phyloP scores from a whole-genome alignment of 495 filamentous ascomycete genomes.

The Echria macrotheca region DNA sequence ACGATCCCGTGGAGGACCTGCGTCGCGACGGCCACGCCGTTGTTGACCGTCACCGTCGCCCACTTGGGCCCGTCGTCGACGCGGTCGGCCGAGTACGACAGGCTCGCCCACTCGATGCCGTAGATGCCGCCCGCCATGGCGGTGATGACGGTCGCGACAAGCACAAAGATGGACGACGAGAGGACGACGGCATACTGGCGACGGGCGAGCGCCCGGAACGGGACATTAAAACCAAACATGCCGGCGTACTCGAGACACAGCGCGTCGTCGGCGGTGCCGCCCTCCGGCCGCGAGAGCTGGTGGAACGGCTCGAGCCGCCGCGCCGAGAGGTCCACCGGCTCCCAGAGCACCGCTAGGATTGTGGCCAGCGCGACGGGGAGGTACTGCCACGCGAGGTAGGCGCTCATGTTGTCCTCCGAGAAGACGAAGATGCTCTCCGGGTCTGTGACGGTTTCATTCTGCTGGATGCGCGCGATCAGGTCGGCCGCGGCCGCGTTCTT shows the following conservation, averaged over 20 bases:
- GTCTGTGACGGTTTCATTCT: not conserved
- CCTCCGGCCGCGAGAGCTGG: not conserved
- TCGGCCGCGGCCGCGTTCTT: not conserved
- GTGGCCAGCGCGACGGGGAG: slow-evolving; percentile 1
- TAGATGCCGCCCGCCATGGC: not conserved
- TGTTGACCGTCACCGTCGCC: not conserved
- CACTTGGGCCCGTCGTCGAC: not conserved
- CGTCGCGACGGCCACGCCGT: not conserved
- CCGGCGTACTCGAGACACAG: not conserved
- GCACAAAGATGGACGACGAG: not conserved
- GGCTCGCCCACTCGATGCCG: slow-evolving; percentile 1
- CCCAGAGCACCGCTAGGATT: not conserved
- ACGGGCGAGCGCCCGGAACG: not conserved
- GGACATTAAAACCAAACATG: not conserved
- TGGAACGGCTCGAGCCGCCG: slow-evolving; percentile 1
- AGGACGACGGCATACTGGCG: slow-evolving; percentile 1
- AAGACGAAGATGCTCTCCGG: slow-evolving; percentile 1
- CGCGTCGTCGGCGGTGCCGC: not conserved
- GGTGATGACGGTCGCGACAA: slow-evolving; percentile 1
- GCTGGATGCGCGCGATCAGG: not conserved
- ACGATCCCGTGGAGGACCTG: slow-evolving; percentile 1
- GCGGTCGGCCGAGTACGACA: not conserved
- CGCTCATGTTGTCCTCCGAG: not conserved
- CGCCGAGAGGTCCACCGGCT: not conserved
- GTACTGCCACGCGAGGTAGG: slow-evolving; percentile 1